phyloP scores from a whole-genome alignment of 495 filamentous ascomycete species.

The Podospora conica region DNA sequence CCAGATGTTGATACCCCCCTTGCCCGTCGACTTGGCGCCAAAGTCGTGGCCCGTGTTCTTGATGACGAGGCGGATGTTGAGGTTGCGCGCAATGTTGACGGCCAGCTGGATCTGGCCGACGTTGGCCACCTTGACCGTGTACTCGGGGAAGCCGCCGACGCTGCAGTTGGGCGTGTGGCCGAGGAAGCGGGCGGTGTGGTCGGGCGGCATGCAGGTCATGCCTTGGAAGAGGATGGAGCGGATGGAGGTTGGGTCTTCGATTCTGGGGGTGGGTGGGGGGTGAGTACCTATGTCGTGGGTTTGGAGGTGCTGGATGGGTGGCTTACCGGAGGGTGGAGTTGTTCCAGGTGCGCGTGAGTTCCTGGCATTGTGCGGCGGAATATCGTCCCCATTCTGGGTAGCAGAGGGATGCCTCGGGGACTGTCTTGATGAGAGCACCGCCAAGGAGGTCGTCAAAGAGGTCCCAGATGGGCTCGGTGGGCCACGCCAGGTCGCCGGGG shows the following conservation, averaged over 20 bases:
- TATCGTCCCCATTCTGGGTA: slow-evolving; percentile 6
- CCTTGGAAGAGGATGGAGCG: slow-evolving; percentile 46
- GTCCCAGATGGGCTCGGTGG: slow-evolving; percentile 32
- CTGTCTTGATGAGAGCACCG: slow-evolving; percentile 48
- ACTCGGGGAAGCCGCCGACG: slow-evolving; percentile 52
- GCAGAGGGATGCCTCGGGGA: slow-evolving; percentile 25
- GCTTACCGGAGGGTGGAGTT: slow-evolving; percentile 1
- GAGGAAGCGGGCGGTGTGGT: slow-evolving; percentile 38
- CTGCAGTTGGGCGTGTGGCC: slow-evolving; percentile 38
- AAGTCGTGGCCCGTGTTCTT: slow-evolving; percentile 65
- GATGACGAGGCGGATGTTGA: slow-evolving; percentile 53
- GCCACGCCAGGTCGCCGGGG: slow-evolving; percentile 45
- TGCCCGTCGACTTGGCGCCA: slow-evolving; percentile 44
- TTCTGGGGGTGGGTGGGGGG: slow-evolving; percentile 18
- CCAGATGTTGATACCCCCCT: slow-evolving; percentile 52
- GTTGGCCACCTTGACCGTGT: slow-evolving; percentile 51
- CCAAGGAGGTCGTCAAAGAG: slow-evolving; percentile 43
- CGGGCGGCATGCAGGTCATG: slow-evolving; percentile 42
- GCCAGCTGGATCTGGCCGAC: slow-evolving; percentile 44
- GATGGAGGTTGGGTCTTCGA: slow-evolving; percentile 42
- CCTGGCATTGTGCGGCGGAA: slow-evolving; percentile 31
- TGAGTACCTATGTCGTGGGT: not conserved
- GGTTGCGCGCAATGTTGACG: slow-evolving; percentile 53
- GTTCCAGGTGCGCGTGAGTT: slow-evolving; percentile 27
- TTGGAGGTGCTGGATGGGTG: too few relatives aligned